Percentiles rank a stretch among this genome's conserved stretches.
Conservation (phyloP, 2,329 filamentous ascomycete species). For the Tolypocladium sp. region DNA sequence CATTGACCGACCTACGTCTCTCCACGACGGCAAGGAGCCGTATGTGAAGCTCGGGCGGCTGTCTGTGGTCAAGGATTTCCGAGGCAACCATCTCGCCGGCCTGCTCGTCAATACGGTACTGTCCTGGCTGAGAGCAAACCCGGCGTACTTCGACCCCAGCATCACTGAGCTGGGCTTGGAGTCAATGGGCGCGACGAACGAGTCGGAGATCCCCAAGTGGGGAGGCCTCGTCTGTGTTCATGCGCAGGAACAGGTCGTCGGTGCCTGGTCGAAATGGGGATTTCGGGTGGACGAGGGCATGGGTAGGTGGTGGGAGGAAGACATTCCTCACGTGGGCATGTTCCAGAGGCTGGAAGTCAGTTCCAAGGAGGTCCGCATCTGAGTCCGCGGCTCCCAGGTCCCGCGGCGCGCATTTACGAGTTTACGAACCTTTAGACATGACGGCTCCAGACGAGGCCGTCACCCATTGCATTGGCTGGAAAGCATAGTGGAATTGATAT, state of each 20-base stretch:
- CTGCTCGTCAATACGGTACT: constrained; percentile 59
- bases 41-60: constrained; percentile 79
- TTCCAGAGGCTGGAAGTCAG: constrained; percentile 40
- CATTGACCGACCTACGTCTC: constrained; percentile 35
- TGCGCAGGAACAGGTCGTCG: constrained; percentile 59
- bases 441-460: neutral
- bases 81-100: constrained; percentile 55
- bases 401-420: neutral
- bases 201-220: constrained; percentile 49
- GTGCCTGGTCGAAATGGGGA: constrained; percentile 61
- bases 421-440: neutral
- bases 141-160: constrained; percentile 42
- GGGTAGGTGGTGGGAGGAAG: constrained; percentile 76
- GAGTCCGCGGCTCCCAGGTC: neutral
- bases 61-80: constrained; percentile 57
- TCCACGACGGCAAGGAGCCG: constrained; percentile 56
- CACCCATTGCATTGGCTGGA: neutral
- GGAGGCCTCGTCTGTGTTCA: constrained; percentile 70
- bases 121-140: constrained; percentile 57
- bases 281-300: constrained; percentile 65
- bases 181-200: constrained; percentile 27
- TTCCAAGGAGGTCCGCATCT: constrained; percentile 16
- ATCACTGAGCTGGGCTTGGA: constrained; percentile 34
- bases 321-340: constrained; percentile 81
- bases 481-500: neutral